phyloP scores from a whole-genome alignment of 345 rosid genomes.

The Melaleuca quinquenervia region DNA sequence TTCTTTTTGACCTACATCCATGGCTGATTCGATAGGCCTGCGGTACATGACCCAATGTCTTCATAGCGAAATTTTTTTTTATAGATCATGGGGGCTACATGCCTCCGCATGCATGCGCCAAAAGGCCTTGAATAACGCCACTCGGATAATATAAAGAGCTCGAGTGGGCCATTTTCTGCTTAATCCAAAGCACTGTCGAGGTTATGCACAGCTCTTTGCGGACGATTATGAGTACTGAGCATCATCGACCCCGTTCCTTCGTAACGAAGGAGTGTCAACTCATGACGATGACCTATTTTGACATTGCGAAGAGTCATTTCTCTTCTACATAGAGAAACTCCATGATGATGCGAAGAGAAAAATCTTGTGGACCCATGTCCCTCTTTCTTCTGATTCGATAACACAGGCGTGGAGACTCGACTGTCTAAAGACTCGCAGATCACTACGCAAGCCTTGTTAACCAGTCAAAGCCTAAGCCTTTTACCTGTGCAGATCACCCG shows the following conservation, averaged over 20 bases:
- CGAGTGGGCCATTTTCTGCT: neutral
- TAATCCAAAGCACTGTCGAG: neutral
- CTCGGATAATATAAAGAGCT: neutral
- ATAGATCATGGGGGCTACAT: neutral
- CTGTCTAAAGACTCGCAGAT: neutral
- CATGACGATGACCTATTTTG: too few species aligned
- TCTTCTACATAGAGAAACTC: neutral
- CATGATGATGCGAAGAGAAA: neutral
- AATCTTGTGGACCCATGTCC: neutral
- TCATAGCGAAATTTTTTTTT: too few species aligned
- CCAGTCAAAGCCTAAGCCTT: neutral
- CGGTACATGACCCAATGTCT: neutral
- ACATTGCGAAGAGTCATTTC: too few species aligned
- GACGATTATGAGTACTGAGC: neutral
- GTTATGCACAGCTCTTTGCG: neutral
- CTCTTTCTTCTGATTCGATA: neutral
- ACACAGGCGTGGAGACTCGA: neutral
- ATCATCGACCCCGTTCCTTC: too few species aligned
- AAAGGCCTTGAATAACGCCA: neutral
- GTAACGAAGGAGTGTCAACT: too few species aligned
- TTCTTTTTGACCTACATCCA: neutral
- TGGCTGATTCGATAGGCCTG: neutral
- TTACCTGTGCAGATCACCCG: neutral
- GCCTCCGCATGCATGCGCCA: neutral
- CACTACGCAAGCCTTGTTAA: neutral